Evolutionary conservation across 495 filamentous ascomycete genomes (phyloP), one percentile per base, ranked within the genome.

Genomic region (Hypoxylon rickii): DNA sequence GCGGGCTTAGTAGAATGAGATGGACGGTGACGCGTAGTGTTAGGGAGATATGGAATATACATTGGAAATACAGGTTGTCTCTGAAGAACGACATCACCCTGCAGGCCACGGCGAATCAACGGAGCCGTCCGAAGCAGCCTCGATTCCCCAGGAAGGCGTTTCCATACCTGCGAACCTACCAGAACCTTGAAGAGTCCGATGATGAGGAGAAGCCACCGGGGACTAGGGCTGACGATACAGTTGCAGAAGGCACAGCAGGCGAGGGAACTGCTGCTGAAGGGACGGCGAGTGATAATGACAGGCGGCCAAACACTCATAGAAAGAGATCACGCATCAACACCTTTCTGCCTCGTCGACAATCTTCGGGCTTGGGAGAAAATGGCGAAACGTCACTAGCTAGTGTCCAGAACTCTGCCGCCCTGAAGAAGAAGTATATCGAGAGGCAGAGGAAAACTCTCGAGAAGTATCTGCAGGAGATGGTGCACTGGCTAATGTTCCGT

Each of bases 1-100:
- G 87, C 64, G 94, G 95, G 2, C 83, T 93, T 49, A 96, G 92
- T 19, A 81, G 95, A 44, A 97, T 99, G 94, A 92, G 92, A 63
- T 99, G 94, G 94, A 86, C 90, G 41, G 91, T 99, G 49, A 85
- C 89, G 60, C 83, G 94, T 18, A 87, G 89, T 18, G 78, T 97
- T 46, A 81, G 84, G 58, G 94, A 99, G 61, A 96, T 99, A 66
- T 81, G 89, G 57, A 96, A 96, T 64, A 78, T 99, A 3, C 95
- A 99, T 69, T 78, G 89, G 57, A 88, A 93, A 61, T 99, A 97
- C 77, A 94, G 92, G 63, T 70, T 96, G 40, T 85, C 90, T 39
- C 79, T 88, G 24, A 82, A 85, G 32, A 92, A 88, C 50, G 88
- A 96, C 50, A 91, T 88, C 58, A 87, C 92, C 53, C 82, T 86